Base-by-base conservation (phyloP, 805 yeast species). In the Hanseniaspora mollemarum region DNA sequence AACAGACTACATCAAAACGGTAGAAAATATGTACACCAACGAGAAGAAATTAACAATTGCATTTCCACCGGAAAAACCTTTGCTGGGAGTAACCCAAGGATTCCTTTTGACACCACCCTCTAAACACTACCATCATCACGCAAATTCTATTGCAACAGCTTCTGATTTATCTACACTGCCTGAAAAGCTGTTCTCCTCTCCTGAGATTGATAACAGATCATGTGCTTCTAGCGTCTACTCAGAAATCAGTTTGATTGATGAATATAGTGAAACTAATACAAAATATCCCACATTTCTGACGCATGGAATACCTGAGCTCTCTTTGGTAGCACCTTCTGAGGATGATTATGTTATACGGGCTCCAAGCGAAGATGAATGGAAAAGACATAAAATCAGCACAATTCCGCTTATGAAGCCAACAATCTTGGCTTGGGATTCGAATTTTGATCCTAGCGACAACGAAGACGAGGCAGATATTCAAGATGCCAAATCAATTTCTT, bases 91-190 rank as follows among this genome's bases (percentile, higher is more conserved):
- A 8, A 16, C 25, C 10, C 35, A 46, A 10, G 10, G 24, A 12
- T 5, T 38, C 10, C 18, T 38, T 4, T n/a, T 38, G 21, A 38
- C 42, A 4, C 50, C 50, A 3, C 49, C 49, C 8, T 15, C 28
- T 3, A 28, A 22, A 13, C n/a, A 18, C n/a, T 33, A 28, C 26
- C 51, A 48, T 33, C 40, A 48, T 2, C 45, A 48, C n/a, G 22
- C 40, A 18, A 38, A 28, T 13, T 48, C 51, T 8, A 40, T 48
- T 10, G 26, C 26, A 9, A 40, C 40, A 6, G 43, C 31, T 38
- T 48, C 51, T 21, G 51, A 48, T 40, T 31, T 48, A 35, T 48
- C 51, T 2, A 48, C 51, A 2, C 19, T 48, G 10, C 45, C 51
- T 10, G 51, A 48, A 40, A 48, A 48, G 9, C 18, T 48, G 2